Evolutionary conservation across 2,329 filamentous ascomycete species (phyloP), one percentile per base, ranked within the genome.

Genomic region (Diaporthe sp.): DNA sequence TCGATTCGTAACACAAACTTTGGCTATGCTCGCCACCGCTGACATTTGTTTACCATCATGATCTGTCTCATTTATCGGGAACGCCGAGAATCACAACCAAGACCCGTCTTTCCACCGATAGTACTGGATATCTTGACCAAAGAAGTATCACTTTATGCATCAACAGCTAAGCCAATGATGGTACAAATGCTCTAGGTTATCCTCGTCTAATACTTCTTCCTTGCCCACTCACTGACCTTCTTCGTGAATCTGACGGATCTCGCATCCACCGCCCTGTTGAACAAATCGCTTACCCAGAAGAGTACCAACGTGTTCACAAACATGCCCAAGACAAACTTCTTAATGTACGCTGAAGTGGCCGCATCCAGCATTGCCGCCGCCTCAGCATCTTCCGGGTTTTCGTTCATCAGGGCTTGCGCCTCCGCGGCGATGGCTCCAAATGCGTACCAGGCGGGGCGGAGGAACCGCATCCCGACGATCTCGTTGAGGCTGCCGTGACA

Each of bases 251-350:
- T 74, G 7, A 79, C 77, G 39, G 74, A 75, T 25, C 72, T 70
- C 37, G 75, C 60, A 53, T 80, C 79, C 42, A 80, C 78, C 6
- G 55, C 72, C 37, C 79, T 72, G 73, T 76, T 78, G 68, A 79
- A 80, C 37, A 80, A 61, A 51, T 79, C 79, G 71, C 77, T 78
- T 8, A 78, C 71, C 79, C 79, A 80, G 55, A 80, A 75, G 10
- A 80, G 75, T n/a, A 76, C 72, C 20, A 75, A 22, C 13, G 75
- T 78, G 73, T 75, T 78, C n/a, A 72, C 58, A 25, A 75, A 28
- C 49, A 25, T 37, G 3, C 72, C 58, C 49, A 63, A 12, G 12
- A 20, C 49, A 9, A 13, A 68, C 22, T 49, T 68, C 8, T 7
- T 68, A 13, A 68, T 28, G 15, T 53, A 68, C 12, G 15, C 22